phyloP scores from a whole-genome alignment of 2,329 filamentous ascomycete genomes.

The Colletotrichum eleusines region DNA sequence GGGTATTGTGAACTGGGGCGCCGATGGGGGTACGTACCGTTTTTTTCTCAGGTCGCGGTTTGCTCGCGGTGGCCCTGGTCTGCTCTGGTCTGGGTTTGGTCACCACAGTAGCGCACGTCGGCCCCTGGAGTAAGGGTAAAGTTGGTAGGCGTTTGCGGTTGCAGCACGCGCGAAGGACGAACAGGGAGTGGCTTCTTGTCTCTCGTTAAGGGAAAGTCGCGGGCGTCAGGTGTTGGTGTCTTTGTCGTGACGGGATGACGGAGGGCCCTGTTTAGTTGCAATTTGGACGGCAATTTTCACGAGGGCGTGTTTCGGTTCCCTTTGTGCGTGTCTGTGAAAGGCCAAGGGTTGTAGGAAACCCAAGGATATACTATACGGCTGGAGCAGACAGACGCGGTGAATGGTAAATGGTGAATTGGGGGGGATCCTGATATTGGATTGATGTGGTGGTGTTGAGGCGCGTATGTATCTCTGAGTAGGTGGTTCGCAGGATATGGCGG shows the following conservation, averaged over 20 bases:
- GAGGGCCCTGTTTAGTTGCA: conserved; percentile 9
- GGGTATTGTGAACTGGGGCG: conserved; percentile 38
- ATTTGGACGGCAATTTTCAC: background rate
- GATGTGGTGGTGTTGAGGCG: conserved; percentile 1
- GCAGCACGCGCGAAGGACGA: conserved; percentile 23
- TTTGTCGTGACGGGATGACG: conserved; percentile 30
- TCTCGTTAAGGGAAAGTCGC: conserved; percentile 33
- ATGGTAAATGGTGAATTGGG: conserved; percentile 5
- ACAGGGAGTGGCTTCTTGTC: conserved; percentile 37
- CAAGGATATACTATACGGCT: background rate
- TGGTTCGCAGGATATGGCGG: background rate
- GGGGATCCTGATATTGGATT: conserved; percentile 1
- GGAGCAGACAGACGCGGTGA: background rate
- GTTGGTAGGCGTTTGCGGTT: conserved; percentile 12
- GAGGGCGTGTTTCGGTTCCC: background rate
- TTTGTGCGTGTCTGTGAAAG: conserved; percentile 9
- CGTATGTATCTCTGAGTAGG: conserved; percentile 2
- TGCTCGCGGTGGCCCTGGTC: conserved; percentile 31
- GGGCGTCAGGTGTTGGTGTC: conserved; percentile 20
- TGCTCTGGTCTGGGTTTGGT: conserved; percentile 37
- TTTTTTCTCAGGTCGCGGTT: conserved; percentile 23
- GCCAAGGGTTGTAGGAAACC: background rate
- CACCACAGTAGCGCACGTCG: conserved; percentile 39
- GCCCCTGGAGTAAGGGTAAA: conserved; percentile 5
- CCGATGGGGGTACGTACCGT: conserved; percentile 30